Base-by-base conservation (phyloP, 768 basidiomycete species). In the Nevesoporus exiguus region DNA sequence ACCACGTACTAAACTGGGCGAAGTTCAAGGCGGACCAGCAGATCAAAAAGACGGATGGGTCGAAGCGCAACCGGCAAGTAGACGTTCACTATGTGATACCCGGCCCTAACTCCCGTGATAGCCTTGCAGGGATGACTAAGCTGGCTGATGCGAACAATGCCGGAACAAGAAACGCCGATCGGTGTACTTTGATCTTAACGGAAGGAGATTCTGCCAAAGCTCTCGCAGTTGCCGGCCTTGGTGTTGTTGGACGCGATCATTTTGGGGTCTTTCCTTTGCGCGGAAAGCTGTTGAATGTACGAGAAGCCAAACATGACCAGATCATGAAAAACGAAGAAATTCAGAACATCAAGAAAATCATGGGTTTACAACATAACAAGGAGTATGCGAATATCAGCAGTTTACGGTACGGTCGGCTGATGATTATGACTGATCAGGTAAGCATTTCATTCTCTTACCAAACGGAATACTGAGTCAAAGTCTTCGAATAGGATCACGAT, bases 401-500 rank as follows among this genome's bases (percentile, higher is more conserved):
- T 59, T 72, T 99, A 63, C 84, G 97, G 25, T 99, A 99, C 64
- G 97, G 97, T 1, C 85, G 86, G 47, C 69, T 99, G 46, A 99
- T 99, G 97, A 92, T 99, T 62, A 99, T 99, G 97, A 93, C 97
- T 5, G 97, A 99, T 86, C 96, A 98, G 83, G 94, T 93, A 49
- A 45, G 57, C 8, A n/a, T 48, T 11, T 10, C 9, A 5, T 27
- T 46, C 5, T 49, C n/a, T 37, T 47, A 19, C 24, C 4, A 39
- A 36, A 41, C 22, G 29, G 37, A 42, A 24, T 15, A 15, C 31
- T 47, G 49, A 43, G 39, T 37, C 43, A 21, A 33, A 43, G 8
- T 52, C n/a, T 27, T 40, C 5, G 43, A 47, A 4, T 66, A 97
- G 93, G 97, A 99, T 83, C 93, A 98, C 73, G 97, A 99, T 73